Conservation (phyloP, 2,329 filamentous ascomycete genomes). For the Rachicladosporium sp. region DNA sequence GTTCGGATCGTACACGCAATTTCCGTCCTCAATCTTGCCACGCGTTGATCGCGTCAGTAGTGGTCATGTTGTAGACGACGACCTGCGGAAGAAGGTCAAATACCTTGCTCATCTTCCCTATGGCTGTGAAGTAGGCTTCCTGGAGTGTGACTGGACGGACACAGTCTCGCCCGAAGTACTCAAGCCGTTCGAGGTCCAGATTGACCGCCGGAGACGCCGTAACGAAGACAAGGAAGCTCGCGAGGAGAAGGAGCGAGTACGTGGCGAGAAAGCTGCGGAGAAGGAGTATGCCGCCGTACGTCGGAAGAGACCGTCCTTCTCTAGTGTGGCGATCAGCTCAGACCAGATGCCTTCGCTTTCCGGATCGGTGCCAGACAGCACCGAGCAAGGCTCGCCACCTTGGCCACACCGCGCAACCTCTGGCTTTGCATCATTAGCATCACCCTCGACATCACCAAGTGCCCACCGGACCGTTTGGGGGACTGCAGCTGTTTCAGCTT, state of each 20-base stretch:
- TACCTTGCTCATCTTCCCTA: slow-evolving; percentile 78
- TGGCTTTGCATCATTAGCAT: slow-evolving; percentile 57
- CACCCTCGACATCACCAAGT: slow-evolving; percentile 69
- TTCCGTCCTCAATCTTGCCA: slow-evolving; percentile 76
- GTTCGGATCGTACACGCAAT: slow-evolving; percentile 69
- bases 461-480: slow-evolving; percentile 80
- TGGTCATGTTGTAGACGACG: slow-evolving; percentile 77
- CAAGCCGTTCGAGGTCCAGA: slow-evolving; percentile 62
- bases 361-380: slow-evolving; percentile 18
- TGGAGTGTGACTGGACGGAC: slow-evolving; percentile 93
- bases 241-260: slow-evolving; percentile 73
- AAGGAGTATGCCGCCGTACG: slow-evolving; percentile 56
- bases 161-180: slow-evolving; percentile 65
- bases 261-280: slow-evolving; percentile 70
- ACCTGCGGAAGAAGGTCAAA: slow-evolving; percentile 68
- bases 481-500: slow-evolving; percentile 54
- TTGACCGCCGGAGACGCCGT: slow-evolving; percentile 61
- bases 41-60: slow-evolving; percentile 81
- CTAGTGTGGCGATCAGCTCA: slow-evolving; percentile 26
- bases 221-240: slow-evolving; percentile 73
- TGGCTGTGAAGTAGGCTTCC: slow-evolving; percentile 80
- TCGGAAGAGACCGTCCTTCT: slow-evolving; percentile 40
- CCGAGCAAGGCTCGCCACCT: slow-evolving; percentile 26
- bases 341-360: slow-evolving; percentile 16
- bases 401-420: slow-evolving; percentile 45